These are phyloP conservation scores for Hypoxylon rubiginosum DNA, from an alignment of 2,329 filamentous ascomycete species.

Conservation along the genomic window DNA sequence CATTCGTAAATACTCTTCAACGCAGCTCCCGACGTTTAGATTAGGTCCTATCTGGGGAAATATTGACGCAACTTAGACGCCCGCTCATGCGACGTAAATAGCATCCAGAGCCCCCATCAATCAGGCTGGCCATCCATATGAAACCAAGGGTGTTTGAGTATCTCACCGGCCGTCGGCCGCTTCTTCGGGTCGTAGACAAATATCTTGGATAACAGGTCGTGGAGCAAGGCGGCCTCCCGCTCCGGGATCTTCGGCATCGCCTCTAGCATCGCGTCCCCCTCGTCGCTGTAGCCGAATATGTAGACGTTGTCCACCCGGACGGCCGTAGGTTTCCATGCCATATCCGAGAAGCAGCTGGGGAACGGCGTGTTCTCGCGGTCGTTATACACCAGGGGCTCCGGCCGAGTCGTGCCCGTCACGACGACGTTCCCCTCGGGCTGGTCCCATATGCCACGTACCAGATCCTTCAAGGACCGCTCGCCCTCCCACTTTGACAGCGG, in stretches of 20 bases:
- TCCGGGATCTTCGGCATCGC: constrained; percentile 40
- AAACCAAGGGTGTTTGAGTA: constrained; percentile 48
- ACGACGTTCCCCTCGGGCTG: constrained; percentile 30
- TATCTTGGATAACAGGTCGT: constrained; percentile 45
- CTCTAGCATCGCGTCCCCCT: constrained; percentile 22
- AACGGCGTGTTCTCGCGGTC: constrained; percentile 30
- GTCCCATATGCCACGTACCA: constrained; percentile 35
- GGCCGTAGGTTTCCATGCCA: constrained; percentile 41
- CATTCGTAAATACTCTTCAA: too few relatives aligned
- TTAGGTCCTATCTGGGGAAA: too few relatives aligned
- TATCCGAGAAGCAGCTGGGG: constrained; percentile 30
- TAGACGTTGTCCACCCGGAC: constrained; percentile 31
- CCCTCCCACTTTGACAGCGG: constrained; percentile 14
- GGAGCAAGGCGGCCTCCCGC: constrained; percentile 41
- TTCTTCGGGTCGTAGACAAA: constrained; percentile 44
- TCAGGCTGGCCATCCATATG: constrained; percentile 8
- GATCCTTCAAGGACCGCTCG: constrained; percentile 24
- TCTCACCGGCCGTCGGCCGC: constrained; percentile 38
- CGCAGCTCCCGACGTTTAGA: too few relatives aligned
- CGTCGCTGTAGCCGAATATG: constrained; percentile 35
- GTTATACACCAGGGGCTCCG: not conserved
- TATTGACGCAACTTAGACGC: too few relatives aligned
- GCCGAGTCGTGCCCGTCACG: constrained; percentile 5
- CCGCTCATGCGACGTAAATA: too few relatives aligned
- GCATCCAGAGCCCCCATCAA: not conserved